Evolutionary conservation across 106 monocot species (phyloP), one percentile per base, ranked within the genome.

Genomic region (Chionographis japonica): DNA sequence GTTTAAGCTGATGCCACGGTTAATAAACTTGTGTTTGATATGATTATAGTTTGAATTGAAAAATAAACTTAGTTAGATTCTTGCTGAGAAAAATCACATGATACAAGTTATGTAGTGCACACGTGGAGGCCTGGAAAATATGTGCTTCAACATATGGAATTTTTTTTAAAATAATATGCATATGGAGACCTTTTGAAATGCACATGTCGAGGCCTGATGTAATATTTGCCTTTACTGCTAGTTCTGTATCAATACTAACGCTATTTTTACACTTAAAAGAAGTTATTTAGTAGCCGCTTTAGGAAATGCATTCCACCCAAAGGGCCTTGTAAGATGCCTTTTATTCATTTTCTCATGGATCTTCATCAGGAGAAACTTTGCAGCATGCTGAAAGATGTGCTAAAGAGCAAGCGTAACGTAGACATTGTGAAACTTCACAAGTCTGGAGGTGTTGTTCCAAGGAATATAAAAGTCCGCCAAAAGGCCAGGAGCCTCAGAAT

Each of bases 351-450:
- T 59, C 37, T 12, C 20, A 39, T 62, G 50, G n/a, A 56, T 72
- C 37, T 37, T 52, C 1, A 79, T 4, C 73, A 98, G 98, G 92
- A 98, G 67, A 98, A 90, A 71, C 77, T 98, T 37, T 98, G 80
- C 63, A 92, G 93, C 69, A 85, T 93, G 85, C 65, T 98, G 55
- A 98, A 98, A 87, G 89, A 75, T 68, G 87, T 87, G 11, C 54
- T 87, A 49, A 87, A 87, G 67, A 76, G 54, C 49, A 98, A 90
- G 68, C 72, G 76, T 62, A 85, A 79, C 58, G 83, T 90, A 37
- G 98, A 98, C 39, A 75, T 98, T 64, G 98, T 93, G 53, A 98
- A 93, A 77, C 98, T 98, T 78, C 90, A 93, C 70, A 98, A 93
- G 79, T 93, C 98, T 70, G 98, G 87, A 8, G 90, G 93, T 61